These are phyloP conservation scores for Eucommia ulmoides DNA, from an alignment of 257 asterid genomes.

Conservation along the genomic window DNA sequence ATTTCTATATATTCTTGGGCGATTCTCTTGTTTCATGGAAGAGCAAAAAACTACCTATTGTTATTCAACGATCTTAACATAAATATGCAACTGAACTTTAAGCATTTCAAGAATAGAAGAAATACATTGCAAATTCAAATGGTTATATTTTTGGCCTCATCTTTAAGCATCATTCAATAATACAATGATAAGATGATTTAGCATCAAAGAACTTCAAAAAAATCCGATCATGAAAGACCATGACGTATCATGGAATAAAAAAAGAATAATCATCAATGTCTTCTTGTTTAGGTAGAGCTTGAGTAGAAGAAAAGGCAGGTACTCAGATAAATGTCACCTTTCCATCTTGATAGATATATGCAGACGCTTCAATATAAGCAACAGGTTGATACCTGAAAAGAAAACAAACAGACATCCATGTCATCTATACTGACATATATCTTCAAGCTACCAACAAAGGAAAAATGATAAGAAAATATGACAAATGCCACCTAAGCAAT, in stretches of 20 bases:
- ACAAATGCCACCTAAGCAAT: too few relatives aligned
- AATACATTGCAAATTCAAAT: too few relatives aligned
- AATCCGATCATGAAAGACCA: background rate
- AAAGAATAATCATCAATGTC: conserved; percentile 1
- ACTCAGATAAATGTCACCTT: conserved; percentile 44
- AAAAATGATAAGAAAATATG: conserved; percentile 1
- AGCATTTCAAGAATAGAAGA: too few relatives aligned
- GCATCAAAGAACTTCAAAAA: background rate
- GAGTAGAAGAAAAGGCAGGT: too few relatives aligned
- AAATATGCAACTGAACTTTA: too few relatives aligned
- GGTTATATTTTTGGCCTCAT: too few relatives aligned
- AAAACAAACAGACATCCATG: conserved; percentile 13
- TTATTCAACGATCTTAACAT: too few relatives aligned
- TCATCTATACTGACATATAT: conserved; percentile 6
- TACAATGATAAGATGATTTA: background rate
- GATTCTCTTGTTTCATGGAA: too few relatives aligned
- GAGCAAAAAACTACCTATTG: too few relatives aligned
- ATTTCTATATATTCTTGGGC: too few relatives aligned
- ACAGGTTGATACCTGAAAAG: conserved; percentile 89
- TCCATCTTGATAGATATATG: conserved; percentile 97
- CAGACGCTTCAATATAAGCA: conserved; percentile 87
- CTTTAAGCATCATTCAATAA: too few relatives aligned
- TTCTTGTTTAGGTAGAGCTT: background rate
- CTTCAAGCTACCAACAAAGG: conserved; percentile 2
- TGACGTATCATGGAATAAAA: background rate